phyloP scores from a whole-genome alignment of 164 flowering plant genomes.

The Kalanchoe fedtschenkoi region DNA sequence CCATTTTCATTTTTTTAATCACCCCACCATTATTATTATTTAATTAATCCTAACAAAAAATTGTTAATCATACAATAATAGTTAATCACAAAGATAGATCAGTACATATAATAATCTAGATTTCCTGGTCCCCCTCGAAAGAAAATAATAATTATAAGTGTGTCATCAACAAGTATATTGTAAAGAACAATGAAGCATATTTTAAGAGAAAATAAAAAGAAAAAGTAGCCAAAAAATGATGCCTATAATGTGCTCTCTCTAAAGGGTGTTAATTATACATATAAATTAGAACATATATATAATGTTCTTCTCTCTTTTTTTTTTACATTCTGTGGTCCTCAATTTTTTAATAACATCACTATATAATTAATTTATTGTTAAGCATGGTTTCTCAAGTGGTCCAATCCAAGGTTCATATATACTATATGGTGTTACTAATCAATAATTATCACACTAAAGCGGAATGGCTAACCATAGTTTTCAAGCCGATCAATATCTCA shows the following conservation, averaged over 20 bases:
- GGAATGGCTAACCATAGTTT: background rate
- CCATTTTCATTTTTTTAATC: background rate
- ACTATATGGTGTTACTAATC: background rate
- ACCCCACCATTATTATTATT: background rate
- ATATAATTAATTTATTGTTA: background rate
- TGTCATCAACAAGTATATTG: too few species aligned
- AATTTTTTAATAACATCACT: background rate
- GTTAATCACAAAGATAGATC: too few species aligned
- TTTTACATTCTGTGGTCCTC: background rate
- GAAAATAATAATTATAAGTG: too few species aligned
- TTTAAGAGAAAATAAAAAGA: too few species aligned
- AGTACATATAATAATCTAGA: too few species aligned
- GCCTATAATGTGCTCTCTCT: conserved; percentile 1
- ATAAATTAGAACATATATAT: too few species aligned
- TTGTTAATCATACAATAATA: too few species aligned
- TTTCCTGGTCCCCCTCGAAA: too few species aligned
- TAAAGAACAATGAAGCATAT: background rate
- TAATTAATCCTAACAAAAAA: too few species aligned
- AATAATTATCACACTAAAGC: background rate
- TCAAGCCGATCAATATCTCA: background rate
- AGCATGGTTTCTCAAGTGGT: background rate
- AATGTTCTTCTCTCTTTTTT: too few species aligned
- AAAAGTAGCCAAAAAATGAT: background rate
- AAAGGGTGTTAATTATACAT: background rate
- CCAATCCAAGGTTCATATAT: background rate